Conservation (phyloP, 179 eudicot species). For the Beta corolliflora region DNA sequence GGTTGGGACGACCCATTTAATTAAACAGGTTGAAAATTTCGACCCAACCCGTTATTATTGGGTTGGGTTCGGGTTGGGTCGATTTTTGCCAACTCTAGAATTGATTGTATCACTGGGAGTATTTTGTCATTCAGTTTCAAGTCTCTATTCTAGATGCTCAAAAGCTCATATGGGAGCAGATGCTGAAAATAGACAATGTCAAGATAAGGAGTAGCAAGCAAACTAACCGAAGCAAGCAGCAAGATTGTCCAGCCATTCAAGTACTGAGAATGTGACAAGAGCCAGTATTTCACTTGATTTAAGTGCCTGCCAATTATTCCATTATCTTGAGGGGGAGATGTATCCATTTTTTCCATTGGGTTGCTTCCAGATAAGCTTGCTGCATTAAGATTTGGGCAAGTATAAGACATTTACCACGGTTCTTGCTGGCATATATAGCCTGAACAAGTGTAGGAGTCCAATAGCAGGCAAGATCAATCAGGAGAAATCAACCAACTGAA, state of each 20-base stretch:
- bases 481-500: not conserved
- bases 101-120: too few species aligned
- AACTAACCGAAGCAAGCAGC: constrained; percentile 93
- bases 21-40: too few species aligned
- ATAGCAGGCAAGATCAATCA: not conserved
- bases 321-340: constrained; percentile 45
- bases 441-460: too few species aligned
- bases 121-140: too few species aligned
- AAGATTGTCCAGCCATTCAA: constrained; percentile 88
- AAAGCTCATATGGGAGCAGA: not conserved
- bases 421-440: not conserved
- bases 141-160: too few species aligned
- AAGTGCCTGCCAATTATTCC: constrained; percentile 52
- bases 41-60: too few species aligned
- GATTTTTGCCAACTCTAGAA: too few species aligned
- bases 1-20: too few species aligned
- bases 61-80: too few species aligned
- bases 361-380: constrained; percentile 72
- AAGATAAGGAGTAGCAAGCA: constrained; percentile 18
- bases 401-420: not conserved
- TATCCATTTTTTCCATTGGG: constrained; percentile 62
- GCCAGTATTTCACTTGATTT: constrained; percentile 64
- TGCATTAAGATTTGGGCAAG: constrained; percentile 36
- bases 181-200: not conserved
- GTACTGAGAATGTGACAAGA: constrained; percentile 83